These are phyloP conservation scores for Petunia secreta DNA, from an alignment of 257 asterid species.

Conservation along the genomic window DNA sequence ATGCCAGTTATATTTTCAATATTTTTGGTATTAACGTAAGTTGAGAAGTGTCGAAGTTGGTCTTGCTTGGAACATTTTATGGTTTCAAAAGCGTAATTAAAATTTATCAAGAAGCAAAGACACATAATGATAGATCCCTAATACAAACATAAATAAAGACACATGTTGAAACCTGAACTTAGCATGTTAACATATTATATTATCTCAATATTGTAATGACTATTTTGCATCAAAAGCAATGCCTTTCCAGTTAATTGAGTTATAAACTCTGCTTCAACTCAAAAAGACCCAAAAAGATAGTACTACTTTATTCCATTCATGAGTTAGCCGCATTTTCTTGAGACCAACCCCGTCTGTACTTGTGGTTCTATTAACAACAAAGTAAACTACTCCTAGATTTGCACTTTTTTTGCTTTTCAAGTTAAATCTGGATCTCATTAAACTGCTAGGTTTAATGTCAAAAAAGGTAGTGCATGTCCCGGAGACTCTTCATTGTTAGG, in stretches of 20 bases:
- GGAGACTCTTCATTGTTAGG: not conserved
- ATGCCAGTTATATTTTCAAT: not conserved
- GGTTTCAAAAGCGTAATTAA: too few relatives aligned
- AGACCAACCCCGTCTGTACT: constrained; percentile 44
- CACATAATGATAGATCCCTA: not conserved
- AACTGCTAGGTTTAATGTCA: not conserved
- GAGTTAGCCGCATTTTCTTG: constrained; percentile 44
- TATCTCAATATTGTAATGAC: constrained; percentile 16
- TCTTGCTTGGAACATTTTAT: too few relatives aligned
- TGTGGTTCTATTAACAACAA: constrained; percentile 15
- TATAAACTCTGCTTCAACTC: not conserved
- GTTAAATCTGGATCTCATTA: constrained; percentile 16
- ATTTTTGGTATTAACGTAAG: too few relatives aligned
- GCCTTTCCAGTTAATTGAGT: constrained; percentile 22
- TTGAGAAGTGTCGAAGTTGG: too few relatives aligned
- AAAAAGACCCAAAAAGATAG: not conserved
- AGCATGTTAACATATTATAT: not conserved
- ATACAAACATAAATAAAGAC: not conserved
- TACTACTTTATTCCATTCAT: constrained; percentile 1
- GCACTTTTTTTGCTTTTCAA: constrained; percentile 13
- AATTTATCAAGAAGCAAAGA: not conserved
- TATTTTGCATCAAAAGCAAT: constrained; percentile 21
- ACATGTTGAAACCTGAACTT: not conserved
- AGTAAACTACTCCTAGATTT: not conserved
- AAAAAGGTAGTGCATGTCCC: not conserved